A percentile compares a stretch with the other conserved stretches of the same genome.
phyloP scores from a whole-genome alignment of 371 early-diverging fungal genomes.

The Sporodiniella umbellata region DNA sequence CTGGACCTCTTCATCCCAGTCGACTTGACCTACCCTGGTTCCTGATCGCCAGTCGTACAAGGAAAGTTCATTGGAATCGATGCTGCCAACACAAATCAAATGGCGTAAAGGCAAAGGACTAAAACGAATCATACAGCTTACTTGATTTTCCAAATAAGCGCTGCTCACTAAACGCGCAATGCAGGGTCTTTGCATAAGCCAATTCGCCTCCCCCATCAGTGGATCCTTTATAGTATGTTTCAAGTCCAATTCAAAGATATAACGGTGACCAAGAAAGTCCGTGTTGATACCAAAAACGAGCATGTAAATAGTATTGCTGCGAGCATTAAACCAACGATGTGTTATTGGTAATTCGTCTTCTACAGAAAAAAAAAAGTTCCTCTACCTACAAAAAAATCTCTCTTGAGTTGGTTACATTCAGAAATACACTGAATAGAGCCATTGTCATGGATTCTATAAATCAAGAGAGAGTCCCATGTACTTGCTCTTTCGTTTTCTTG shows the following conservation, averaged over 20 bases:
- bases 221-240: background rate
- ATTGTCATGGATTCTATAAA: conserved; percentile 33
- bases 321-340: no score
- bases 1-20: conserved; percentile 4
- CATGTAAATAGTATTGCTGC: no score
- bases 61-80: conserved; percentile 22
- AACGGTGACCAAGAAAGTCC: no score
- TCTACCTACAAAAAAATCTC: conserved; percentile 31
- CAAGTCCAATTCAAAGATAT: conserved; percentile 8
- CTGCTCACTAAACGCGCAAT: conserved; percentile 3
- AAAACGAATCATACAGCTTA: conserved; percentile 45
- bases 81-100: conserved; percentile 34
- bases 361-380: conserved; percentile 36
- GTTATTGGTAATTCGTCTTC: no score
- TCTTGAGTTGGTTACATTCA: no score
- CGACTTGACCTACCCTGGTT: background rate
- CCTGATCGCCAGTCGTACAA: conserved; percentile 45
- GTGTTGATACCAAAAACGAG: no score
- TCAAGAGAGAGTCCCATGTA: conserved; percentile 29
- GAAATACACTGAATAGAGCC: conserved; percentile 31
- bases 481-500: conserved; percentile 24
- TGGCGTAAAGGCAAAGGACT: conserved; percentile 33
- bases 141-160: conserved; percentile 17
- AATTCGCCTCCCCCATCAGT: background rate
- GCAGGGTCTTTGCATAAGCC: no score